Evolutionary conservation across 768 basidiomycete genomes (phyloP), one percentile per base, ranked within the genome.

Genomic region (Rhodotorula kratochvilovae): DNA sequence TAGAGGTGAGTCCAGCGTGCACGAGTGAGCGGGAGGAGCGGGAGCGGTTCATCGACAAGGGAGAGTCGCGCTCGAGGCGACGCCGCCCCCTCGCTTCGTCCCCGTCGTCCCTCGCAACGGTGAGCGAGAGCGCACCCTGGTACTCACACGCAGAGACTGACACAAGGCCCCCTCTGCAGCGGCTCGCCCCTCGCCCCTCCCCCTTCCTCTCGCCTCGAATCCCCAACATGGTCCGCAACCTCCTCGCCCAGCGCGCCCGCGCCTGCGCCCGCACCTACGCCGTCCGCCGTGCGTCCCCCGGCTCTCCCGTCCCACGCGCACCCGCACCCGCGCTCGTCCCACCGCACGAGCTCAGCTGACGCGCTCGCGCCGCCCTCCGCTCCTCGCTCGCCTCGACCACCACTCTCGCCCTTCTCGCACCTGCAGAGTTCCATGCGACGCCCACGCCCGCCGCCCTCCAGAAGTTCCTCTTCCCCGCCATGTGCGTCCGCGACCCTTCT

Each of bases 401-500:
- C 23, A 25, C 50, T n/a, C 57, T 51, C 39, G 0, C 21, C 65
- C 53, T 2, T 33, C 11, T 3, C 3, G 5, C 42, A 1, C 23
- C 17, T 17, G 33, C 60, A 73, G 71, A 73, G 43, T 66, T 73
- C 63, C 71, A 73, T 29, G 61, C 71, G 23, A 50, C 71, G 36
- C 67, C 63, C 13, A 27, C 57, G 29, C 48, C 62, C 2, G 58
- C 58, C 15, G 73, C 73, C 5, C 73, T 75, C 39, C 42, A 67
- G 55, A 75, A 75, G 70, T 75, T 75, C 73, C 66, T 64, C 51
- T 68, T 75, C 66, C 73, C 73, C 16, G 73, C 73, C 67, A 75
- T 75, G 73, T 71, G 16, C 48, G 70, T 39, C 54, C n/a, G 21
- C 46, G 13, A n/a, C 29, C 27, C 6, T 31, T n/a, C 43, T 23